A percentile compares a stretch with the other conserved stretches of the same genome.
Conservation (phyloP, 371 early-diverging fungal genomes). For the Actinomortierella wolfii region DNA sequence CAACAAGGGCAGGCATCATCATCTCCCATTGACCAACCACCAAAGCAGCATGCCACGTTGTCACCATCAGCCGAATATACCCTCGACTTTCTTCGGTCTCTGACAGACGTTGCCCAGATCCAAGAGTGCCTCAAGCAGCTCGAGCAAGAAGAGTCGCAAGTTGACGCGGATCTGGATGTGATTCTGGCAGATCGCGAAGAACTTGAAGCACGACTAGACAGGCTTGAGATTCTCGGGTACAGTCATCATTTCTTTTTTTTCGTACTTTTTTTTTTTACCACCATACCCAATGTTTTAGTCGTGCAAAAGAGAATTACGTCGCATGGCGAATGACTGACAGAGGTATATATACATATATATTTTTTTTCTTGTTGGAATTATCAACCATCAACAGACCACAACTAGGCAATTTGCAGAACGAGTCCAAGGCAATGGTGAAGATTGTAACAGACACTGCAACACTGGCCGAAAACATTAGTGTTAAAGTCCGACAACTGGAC, state of each 20-base stretch:
- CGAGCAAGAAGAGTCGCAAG: conserved; percentile 68
- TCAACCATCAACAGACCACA: too few relatives aligned
- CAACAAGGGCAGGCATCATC: not conserved
- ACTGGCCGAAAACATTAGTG: conserved; percentile 81
- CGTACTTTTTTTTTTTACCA: too few relatives aligned
- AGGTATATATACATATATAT: not conserved
- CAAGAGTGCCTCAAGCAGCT: conserved; percentile 64
- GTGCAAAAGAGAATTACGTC: too few relatives aligned
- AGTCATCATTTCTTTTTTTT: too few relatives aligned
- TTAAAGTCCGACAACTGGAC: conserved; percentile 82
- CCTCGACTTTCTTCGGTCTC: conserved; percentile 37
- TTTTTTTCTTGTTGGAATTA: too few relatives aligned
- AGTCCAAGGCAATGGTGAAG: conserved; percentile 59
- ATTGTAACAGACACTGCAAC: conserved; percentile 71
- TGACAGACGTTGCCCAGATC: conserved; percentile 71
- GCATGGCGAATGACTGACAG: too few relatives aligned
- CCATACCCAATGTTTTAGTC: too few relatives aligned
- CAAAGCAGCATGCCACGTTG: not conserved
- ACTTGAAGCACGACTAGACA: conserved; percentile 50
- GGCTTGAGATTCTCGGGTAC: conserved; percentile 60
- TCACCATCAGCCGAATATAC: conserved; percentile 14
- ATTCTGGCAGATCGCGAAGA: conserved; percentile 50
- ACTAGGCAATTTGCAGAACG: conserved; percentile 53
- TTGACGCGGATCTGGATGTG: conserved; percentile 66
- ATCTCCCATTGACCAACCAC: not conserved